Evolutionary conservation across 164 flowering plant genomes (phyloP).

Genomic region (Stephania yunnanensis): DNA sequence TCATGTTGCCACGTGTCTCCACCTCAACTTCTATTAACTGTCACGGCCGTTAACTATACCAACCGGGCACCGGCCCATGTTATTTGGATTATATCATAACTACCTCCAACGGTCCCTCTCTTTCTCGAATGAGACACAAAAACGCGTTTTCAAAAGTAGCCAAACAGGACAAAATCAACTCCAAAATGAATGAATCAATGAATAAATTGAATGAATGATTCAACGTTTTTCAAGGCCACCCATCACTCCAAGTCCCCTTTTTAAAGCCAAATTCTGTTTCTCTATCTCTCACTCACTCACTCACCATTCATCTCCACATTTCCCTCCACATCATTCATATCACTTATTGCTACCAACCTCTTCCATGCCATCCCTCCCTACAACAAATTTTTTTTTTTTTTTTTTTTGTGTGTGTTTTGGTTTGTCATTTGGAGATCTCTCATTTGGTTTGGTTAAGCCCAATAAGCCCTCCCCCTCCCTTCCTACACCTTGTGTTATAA

Average conservation of each 20-base stretch:
- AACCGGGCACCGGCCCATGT: neutral
- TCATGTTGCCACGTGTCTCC: neutral
- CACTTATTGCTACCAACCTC: neutral
- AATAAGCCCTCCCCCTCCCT: neutral
- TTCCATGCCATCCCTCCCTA: neutral
- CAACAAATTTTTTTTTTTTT: neutral
- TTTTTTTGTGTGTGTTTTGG: neutral
- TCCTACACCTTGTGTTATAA: neutral
- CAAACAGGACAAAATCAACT: neutral
- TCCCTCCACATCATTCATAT: neutral
- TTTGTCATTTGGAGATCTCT: neutral
- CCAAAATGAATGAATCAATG: neutral
- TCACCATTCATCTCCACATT: neutral
- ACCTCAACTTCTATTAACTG: neutral
- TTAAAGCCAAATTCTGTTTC: neutral
- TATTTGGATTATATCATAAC: neutral
- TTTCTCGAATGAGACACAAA: neutral
- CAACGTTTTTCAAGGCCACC: constrained; percentile 3
- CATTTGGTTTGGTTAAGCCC: neutral
- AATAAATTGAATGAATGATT: neutral
- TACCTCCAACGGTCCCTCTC: neutral
- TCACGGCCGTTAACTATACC: neutral
- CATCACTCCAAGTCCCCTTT: neutral
- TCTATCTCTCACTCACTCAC: neutral
- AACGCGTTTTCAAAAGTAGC: neutral